A percentile compares a stretch with the other conserved stretches of the same genome.
These are phyloP conservation scores for Ceratobasidium sp. DNA, from an alignment of 1,284 basidiomycete species.

Conservation along the genomic window DNA sequence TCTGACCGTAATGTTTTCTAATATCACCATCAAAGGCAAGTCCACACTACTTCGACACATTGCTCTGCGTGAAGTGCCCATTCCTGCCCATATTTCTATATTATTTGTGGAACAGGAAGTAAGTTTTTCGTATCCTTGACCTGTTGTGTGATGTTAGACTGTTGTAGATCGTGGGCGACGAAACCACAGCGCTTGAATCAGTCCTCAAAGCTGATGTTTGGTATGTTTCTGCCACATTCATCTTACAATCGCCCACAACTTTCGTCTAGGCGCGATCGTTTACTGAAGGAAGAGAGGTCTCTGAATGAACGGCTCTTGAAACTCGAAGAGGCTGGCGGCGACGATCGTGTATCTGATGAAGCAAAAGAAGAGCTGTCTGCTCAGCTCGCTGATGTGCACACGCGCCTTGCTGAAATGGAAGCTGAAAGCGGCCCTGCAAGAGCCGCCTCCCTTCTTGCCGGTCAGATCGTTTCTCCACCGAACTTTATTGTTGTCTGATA, in stretches of 20 bases:
- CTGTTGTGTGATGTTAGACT: conserved; percentile 2
- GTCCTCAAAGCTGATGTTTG: conserved; percentile 98
- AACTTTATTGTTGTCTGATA: background rate
- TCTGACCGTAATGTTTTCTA: conserved; percentile 2
- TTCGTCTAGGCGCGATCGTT: conserved; percentile 73
- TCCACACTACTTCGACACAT: conserved; percentile 97
- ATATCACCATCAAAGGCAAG: conserved; percentile 90
- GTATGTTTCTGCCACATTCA: conserved; percentile 54
- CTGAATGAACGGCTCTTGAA: conserved; percentile 80
- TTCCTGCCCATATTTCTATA: conserved; percentile 95
- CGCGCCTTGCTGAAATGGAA: conserved; percentile 95
- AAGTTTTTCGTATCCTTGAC: conserved; percentile 48
- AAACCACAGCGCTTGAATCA: conserved; percentile 91
- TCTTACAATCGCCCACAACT: too few relatives aligned
- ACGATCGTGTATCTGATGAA: conserved; percentile 77
- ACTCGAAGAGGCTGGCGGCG: conserved; percentile 70
- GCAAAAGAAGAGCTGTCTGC: conserved; percentile 88
- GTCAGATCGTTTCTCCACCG: conserved; percentile 59
- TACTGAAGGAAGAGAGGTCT: conserved; percentile 83
- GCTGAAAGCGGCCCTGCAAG: conserved; percentile 96
- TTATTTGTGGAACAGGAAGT: conserved; percentile 99
- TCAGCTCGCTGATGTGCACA: conserved; percentile 92
- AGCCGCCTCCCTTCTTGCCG: conserved; percentile 91
- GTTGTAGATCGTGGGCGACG: conserved; percentile 87
- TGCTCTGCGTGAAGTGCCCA: conserved; percentile 93